These are phyloP conservation scores for Aspergillus alliaceus DNA, from an alignment of 2,329 filamentous ascomycete species.

Conservation along the genomic window DNA sequence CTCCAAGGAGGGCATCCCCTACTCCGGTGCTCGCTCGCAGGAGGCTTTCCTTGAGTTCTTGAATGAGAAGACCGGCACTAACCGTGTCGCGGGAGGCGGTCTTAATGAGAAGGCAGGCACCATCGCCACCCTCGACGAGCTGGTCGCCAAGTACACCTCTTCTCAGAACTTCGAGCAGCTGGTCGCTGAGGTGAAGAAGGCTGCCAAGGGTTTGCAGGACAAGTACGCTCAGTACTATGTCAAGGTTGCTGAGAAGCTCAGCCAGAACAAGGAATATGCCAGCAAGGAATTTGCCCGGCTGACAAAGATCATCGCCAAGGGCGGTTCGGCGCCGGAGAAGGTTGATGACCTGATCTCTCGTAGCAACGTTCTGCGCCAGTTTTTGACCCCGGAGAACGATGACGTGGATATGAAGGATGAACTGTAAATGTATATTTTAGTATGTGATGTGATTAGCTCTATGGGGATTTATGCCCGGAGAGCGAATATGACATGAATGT, in stretches of 20 bases:
- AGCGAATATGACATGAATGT: not conserved
- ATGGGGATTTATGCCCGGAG: not conserved
- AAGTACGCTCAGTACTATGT: constrained; percentile 94
- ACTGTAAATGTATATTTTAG: constrained; percentile 43
- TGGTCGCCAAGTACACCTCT: constrained; percentile 69
- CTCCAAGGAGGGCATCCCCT: constrained; percentile 68
- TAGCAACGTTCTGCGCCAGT: constrained; percentile 83
- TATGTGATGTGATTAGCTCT: not conserved
- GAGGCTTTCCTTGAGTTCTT: constrained; percentile 74
- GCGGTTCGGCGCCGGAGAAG: constrained; percentile 81
- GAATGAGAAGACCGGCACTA: constrained; percentile 85
- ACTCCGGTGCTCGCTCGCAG: constrained; percentile 75
- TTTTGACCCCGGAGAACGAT: constrained; percentile 62
- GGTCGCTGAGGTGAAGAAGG: constrained; percentile 69
- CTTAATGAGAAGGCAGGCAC: constrained; percentile 79
- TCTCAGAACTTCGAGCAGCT: constrained; percentile 67
- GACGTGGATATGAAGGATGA: constrained; percentile 63
- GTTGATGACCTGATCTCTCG: constrained; percentile 82
- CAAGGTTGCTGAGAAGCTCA: constrained; percentile 83
- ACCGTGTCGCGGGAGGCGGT: constrained; percentile 77
- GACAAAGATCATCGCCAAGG: constrained; percentile 78
- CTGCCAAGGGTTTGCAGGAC: constrained; percentile 66
- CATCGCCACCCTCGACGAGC: constrained; percentile 71
- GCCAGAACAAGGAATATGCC: constrained; percentile 73
- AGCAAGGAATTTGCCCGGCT: constrained; percentile 83